phyloP scores from a whole-genome alignment of 257 asterid genomes.

The Echium plantagineum region DNA sequence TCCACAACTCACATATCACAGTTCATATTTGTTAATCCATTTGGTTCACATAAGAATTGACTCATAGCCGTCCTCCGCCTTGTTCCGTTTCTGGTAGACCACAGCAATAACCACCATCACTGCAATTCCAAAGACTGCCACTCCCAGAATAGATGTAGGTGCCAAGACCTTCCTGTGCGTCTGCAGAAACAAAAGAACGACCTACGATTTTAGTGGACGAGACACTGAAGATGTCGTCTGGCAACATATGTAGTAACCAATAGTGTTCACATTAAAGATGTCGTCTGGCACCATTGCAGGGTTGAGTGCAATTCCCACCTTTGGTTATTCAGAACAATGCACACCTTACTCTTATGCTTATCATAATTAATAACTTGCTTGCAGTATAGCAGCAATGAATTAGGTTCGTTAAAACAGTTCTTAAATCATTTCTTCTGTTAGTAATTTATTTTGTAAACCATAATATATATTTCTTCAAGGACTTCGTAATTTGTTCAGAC shows the following conservation, averaged over 20 bases:
- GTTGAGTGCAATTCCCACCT: neutral
- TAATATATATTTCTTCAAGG: too few relatives aligned
- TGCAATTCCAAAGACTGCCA: constrained; percentile 22
- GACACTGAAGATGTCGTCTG: neutral
- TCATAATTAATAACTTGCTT: neutral
- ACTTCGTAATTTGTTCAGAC: too few relatives aligned
- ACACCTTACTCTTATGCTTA: neutral
- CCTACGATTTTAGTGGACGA: neutral
- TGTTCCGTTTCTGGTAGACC: constrained; percentile 9
- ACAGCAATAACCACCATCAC: constrained; percentile 16
- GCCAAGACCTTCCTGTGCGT: constrained; percentile 6
- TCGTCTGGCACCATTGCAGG: neutral
- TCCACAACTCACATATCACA: neutral
- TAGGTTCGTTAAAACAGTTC: too few relatives aligned
- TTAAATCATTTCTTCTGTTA: too few relatives aligned
- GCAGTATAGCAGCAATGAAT: too few relatives aligned
- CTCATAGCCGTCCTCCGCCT: constrained; percentile 33
- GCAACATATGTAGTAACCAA: neutral
- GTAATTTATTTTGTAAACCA: too few relatives aligned
- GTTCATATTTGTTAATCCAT: too few relatives aligned
- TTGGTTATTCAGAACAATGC: neutral
- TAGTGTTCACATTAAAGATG: too few relatives aligned
- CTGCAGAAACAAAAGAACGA: constrained; percentile 20
- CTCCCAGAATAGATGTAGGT: constrained; percentile 18
- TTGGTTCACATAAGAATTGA: constrained; percentile 11